Base-by-base conservation (phyloP, 2,329 filamentous ascomycete species). In the Penicillium sp. region DNA sequence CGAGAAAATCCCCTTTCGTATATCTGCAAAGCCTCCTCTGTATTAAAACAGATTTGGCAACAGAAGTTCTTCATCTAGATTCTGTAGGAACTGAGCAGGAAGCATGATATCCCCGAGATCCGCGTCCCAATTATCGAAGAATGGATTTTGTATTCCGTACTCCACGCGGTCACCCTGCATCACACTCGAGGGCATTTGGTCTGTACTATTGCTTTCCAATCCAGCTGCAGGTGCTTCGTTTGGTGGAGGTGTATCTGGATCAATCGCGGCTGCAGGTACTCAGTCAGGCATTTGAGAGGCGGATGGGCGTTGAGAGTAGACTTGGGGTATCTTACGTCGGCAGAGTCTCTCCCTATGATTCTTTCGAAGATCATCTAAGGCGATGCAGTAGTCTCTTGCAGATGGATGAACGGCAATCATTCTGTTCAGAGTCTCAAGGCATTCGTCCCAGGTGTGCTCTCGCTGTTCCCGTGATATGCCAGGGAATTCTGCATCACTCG, bases 391-490 rank as follows among this genome's bases (percentile, higher is more conserved):
- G 13, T 51, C 53, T 38, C 53, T 36, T 9, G 53, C 47, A 3
- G 53, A 55, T 10, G 47, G 48, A 43, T 51, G 53, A 3, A 51
- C 43, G 2, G 50, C 32, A 8, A 44, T 43, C 53, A 55, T 55
- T 29, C 42, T 47, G n/a, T 47, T 18, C 9, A 55, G 18, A 4
- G 53, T 52, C 8, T 55, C 24, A 9, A 55, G 36, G 34, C 53
- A 55, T 21, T 36, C n/a, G 27, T 52, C 24, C 47, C 53, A 55
- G 11, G 47, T 34, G 1, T 24, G 11, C 4, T 48, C 27, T 18
- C 21, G 47, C 9, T 48, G n/a, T 11, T 36, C 38, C 14, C n/a
- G 8, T 39, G 31, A 44, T 36, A 22, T 14, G 10, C 40, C 18
- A 11, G 13, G 21, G n/a, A 45, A 36, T 4, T 36, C 34, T 4